Conservation (phyloP, 345 rosid species). For the Noccaea caerulescens region DNA sequence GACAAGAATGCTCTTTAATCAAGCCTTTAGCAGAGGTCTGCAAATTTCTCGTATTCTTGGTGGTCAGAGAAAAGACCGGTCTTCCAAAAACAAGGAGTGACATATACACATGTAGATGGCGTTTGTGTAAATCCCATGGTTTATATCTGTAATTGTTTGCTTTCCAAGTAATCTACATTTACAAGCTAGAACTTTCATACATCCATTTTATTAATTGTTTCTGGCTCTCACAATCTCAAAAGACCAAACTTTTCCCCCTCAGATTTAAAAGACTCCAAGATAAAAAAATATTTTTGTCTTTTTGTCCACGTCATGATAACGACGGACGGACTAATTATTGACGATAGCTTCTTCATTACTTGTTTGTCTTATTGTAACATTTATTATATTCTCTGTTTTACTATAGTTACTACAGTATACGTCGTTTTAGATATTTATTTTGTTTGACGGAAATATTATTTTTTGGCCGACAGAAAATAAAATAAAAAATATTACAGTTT, state of each 20-base stretch:
- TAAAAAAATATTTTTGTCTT: neutral
- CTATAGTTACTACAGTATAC: too few species aligned
- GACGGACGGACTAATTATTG: neutral
- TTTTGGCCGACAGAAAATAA: too few species aligned
- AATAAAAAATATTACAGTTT: too few species aligned
- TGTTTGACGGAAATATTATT: neutral
- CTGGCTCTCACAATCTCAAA: neutral
- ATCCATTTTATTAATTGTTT: neutral
- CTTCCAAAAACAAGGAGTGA: conserved; percentile 67
- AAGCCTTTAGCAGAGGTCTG: conserved; percentile 93
- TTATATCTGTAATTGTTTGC: conserved; percentile 6
- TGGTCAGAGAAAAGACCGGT: conserved; percentile 68
- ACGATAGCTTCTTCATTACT: neutral
- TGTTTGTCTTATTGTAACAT: neutral
- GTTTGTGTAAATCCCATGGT: conserved; percentile 8
- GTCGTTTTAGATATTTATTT: neutral
- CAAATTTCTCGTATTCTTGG: conserved; percentile 91
- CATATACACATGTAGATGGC: conserved; percentile 8
- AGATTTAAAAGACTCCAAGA: neutral
- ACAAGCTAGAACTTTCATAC: conserved; percentile 1
- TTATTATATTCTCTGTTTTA: neutral
- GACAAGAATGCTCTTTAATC: conserved; percentile 90
- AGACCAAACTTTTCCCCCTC: conserved; percentile 2
- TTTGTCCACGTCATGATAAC: conserved; percentile 16
- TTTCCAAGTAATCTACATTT: conserved; percentile 14